Conservation (phyloP, 257 asterid species). For the Rauvolfia tetraphylla region DNA sequence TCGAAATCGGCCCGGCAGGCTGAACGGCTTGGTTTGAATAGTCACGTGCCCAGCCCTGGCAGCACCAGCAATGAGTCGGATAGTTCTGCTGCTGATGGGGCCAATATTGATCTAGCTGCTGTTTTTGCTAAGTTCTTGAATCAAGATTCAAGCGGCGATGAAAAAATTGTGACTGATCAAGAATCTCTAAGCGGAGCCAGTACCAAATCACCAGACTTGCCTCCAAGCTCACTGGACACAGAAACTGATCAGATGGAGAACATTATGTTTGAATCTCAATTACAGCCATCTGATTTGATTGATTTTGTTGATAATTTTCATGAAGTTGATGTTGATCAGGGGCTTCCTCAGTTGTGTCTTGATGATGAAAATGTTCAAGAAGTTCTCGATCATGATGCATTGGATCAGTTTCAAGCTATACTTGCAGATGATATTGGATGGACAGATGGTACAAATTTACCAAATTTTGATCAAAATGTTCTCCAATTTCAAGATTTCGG, state of each 20-base stretch:
- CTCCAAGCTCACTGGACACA: constrained; percentile 26
- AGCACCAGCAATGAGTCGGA: background rate
- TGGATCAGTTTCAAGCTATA: constrained; percentile 38
- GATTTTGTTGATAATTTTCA: constrained; percentile 19
- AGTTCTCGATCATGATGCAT: constrained; percentile 33
- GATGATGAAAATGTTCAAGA: constrained; percentile 30
- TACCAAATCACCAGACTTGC: constrained; percentile 29
- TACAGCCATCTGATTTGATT: constrained; percentile 24
- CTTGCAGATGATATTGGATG: constrained; percentile 41
- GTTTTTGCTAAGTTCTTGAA: constrained; percentile 68
- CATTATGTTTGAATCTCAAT: constrained; percentile 28
- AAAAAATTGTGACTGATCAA: constrained; percentile 15
- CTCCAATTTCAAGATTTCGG: constrained; percentile 60
- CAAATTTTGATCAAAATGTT: constrained; percentile 33
- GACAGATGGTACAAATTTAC: constrained; percentile 37
- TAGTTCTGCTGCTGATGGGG: constrained; percentile 10
- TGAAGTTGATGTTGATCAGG: constrained; percentile 3
- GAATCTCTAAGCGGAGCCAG: constrained; percentile 47
- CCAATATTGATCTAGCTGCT: constrained; percentile 65
- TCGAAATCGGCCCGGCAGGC: constrained; percentile 27
- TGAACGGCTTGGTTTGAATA: constrained; percentile 7
- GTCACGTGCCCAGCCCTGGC: background rate
- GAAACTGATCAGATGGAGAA: constrained; percentile 30
- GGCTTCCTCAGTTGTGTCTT: constrained; percentile 5
- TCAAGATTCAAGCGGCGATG: constrained; percentile 32